Percentiles rank a stretch among this genome's conserved stretches.
These are phyloP conservation scores for Fusarium temperatum DNA, from an alignment of 2,329 filamentous ascomycete genomes.

Conservation along the genomic window DNA sequence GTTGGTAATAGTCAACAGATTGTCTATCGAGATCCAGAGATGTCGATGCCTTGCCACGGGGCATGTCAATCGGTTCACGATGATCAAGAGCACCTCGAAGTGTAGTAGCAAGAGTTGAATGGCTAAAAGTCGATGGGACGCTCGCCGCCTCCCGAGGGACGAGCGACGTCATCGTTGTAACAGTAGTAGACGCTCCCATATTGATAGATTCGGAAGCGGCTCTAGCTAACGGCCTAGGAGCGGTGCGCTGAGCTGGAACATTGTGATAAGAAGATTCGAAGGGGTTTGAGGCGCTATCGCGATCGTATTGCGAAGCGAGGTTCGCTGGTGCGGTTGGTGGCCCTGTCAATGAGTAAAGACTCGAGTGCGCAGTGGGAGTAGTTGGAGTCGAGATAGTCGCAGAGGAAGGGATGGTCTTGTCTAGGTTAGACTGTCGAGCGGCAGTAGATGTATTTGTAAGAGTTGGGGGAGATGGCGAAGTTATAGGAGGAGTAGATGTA, in stretches of 20 bases:
- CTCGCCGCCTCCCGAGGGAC: constrained; percentile 43
- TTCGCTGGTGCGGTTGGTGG: constrained; percentile 15
- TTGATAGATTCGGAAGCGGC: constrained; percentile 44
- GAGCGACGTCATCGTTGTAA: constrained; percentile 45
- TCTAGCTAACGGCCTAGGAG: constrained; percentile 51
- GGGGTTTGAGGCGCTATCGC: constrained; percentile 25
- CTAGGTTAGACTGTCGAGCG: constrained; percentile 23
- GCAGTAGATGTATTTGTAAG: constrained; percentile 1
- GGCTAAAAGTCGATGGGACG: constrained; percentile 47
- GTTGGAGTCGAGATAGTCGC: constrained; percentile 17
- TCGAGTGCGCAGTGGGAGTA: constrained; percentile 9
- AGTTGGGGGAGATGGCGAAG: constrained; percentile 18
- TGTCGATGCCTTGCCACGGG: constrained; percentile 43
- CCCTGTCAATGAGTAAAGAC: constrained; percentile 8
- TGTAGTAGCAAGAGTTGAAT: constrained; percentile 44
- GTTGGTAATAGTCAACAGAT: constrained; percentile 36
- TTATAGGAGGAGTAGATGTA: constrained; percentile 16
- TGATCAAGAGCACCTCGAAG: constrained; percentile 51
- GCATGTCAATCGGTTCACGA: constrained; percentile 45
- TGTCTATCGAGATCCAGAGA: constrained; percentile 49
- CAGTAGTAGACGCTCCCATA: constrained; percentile 47
- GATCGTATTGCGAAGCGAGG: constrained; percentile 28
- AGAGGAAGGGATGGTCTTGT: constrained; percentile 17
- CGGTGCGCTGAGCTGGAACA: constrained; percentile 48
- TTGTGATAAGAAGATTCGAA: constrained; percentile 39